Conservation (phyloP, 1,139 yeast species). For the Casaregolazyma lundiana region DNA sequence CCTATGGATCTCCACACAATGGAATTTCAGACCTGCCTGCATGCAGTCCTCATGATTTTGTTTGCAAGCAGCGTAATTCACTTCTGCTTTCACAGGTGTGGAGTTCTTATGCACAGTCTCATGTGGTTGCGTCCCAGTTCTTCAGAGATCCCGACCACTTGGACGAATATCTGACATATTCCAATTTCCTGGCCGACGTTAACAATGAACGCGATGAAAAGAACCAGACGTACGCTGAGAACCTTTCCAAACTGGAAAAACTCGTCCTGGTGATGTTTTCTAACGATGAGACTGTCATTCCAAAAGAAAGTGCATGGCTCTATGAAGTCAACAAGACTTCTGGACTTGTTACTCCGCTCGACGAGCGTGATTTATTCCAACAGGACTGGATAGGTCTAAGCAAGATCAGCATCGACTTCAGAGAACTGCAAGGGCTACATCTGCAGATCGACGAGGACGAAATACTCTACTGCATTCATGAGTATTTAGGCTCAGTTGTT, state of each 20-base stretch:
- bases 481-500: conserved; percentile 5
- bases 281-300: conserved; percentile 63
- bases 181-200: conserved; percentile 55
- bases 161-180: conserved; percentile 46
- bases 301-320: conserved; percentile 66
- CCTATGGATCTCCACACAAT: conserved; percentile 81
- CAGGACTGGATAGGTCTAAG: conserved; percentile 59
- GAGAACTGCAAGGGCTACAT: conserved; percentile 56
- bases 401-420: conserved; percentile 47
- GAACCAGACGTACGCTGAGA: conserved; percentile 40
- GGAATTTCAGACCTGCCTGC: conserved; percentile 69
- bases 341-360: conserved; percentile 44
- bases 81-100: conserved; percentile 60
- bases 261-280: conserved; percentile 58
- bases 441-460: conserved; percentile 52
- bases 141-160: conserved; percentile 49
- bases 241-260: conserved; percentile 43
- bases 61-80: conserved; percentile 55
- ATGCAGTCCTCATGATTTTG: conserved; percentile 55
- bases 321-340: conserved; percentile 47
- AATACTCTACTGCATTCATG: conserved; percentile 6
- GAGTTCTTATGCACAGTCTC: conserved; percentile 51
- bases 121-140: conserved; percentile 69
- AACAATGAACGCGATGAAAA: conserved; percentile 52
- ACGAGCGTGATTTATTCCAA: conserved; percentile 46